Evolutionary conservation across 768 basidiomycete genomes (phyloP).

Genomic region (Pisolithus microcarpus): DNA sequence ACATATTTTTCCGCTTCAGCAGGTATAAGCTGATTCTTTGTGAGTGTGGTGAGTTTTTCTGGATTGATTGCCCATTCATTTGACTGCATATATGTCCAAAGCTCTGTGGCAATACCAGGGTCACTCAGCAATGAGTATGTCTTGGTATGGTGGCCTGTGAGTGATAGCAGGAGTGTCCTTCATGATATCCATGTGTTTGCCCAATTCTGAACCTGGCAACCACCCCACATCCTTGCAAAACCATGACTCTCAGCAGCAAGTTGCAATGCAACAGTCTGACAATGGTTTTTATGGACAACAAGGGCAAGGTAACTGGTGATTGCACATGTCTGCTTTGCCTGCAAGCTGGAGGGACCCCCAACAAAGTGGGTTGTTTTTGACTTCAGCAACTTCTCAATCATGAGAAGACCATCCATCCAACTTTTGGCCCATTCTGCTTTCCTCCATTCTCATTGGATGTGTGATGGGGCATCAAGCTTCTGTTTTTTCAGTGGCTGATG

Average conservation of each 20-base stretch:
- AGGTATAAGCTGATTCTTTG: neutral
- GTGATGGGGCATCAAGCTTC: neutral
- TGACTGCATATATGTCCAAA: no score
- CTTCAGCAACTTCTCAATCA: conserved; percentile 9
- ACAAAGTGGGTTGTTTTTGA: conserved; percentile 20
- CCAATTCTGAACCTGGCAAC: conserved; percentile 21
- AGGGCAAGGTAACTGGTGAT: conserved; percentile 22
- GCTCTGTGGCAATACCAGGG: neutral
- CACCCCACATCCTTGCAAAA: conserved; percentile 27
- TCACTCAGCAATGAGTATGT: conserved; percentile 1
- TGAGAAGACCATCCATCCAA: neutral
- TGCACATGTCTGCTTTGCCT: conserved; percentile 18
- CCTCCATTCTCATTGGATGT: neutral
- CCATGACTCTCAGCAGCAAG: conserved; percentile 18
- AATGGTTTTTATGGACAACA: conserved; percentile 18
- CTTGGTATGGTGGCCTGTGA: conserved; percentile 1
- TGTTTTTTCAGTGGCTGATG: neutral
- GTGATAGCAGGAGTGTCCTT: neutral
- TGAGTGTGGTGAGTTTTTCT: neutral
- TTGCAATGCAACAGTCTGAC: conserved; percentile 17
- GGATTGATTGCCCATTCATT: conserved; percentile 20
- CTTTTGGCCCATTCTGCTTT: neutral
- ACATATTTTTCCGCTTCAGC: conserved; percentile 20
- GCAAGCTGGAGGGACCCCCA: conserved; percentile 22
- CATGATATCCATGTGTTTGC: conserved; percentile 6